These are phyloP conservation scores for Penicillium ochrochloron DNA, from an alignment of 495 filamentous ascomycete species.

Conservation along the genomic window DNA sequence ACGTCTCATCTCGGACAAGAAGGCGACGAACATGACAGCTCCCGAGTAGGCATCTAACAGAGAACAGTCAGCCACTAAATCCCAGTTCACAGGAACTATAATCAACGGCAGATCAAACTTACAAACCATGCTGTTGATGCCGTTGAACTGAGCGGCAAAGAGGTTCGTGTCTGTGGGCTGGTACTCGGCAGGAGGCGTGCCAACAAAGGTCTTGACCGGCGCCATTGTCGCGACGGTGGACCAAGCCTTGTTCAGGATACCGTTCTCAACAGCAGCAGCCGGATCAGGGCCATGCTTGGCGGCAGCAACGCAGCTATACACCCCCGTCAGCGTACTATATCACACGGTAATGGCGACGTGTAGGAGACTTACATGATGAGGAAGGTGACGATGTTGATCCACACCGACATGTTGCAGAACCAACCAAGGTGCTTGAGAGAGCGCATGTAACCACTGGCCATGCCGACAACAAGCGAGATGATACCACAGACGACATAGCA, in stretches of 20 bases:
- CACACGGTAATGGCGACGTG: neutral
- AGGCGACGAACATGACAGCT: constrained; percentile 60
- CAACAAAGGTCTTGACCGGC: constrained; percentile 25
- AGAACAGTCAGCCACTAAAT: neutral
- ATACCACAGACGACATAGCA: constrained; percentile 57
- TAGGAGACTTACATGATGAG: constrained; percentile 25
- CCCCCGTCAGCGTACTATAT: neutral
- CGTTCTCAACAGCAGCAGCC: constrained; percentile 32
- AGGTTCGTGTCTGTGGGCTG: constrained; percentile 21
- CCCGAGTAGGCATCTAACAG: constrained; percentile 57
- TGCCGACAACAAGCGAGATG: constrained; percentile 51
- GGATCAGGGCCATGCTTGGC: constrained; percentile 50
- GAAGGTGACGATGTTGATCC: constrained; percentile 35
- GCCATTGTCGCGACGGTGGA: constrained; percentile 13
- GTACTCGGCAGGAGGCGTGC: constrained; percentile 23
- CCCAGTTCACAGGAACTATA: constrained; percentile 31
- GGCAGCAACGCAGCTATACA: constrained; percentile 54
- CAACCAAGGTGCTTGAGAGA: constrained; percentile 32
- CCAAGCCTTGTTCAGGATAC: constrained; percentile 21
- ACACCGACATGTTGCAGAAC: constrained; percentile 32
- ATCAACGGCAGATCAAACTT: constrained; percentile 24
- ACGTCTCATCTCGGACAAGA: constrained; percentile 68
- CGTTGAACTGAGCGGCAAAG: constrained; percentile 29
- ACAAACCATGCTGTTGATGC: constrained; percentile 30
- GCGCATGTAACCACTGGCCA: constrained; percentile 51